Base-by-base conservation (phyloP, 2,329 filamentous ascomycete genomes). In the Periconia sp. region DNA sequence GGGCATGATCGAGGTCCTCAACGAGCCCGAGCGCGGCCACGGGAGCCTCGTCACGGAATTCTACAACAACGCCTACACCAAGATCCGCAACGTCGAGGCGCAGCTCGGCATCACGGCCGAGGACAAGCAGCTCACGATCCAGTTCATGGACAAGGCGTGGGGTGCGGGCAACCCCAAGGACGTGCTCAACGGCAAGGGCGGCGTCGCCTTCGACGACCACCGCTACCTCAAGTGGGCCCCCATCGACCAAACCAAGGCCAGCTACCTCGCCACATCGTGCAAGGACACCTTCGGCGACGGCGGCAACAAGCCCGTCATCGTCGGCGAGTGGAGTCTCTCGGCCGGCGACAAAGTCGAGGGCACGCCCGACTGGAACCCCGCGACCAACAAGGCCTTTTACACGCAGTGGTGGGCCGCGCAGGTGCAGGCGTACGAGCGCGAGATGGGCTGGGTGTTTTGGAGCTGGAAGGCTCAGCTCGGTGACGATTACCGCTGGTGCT, bases 381-480 rank as follows among this genome's bases (percentile, higher is more conserved):
- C 43, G 15, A 54, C 50, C 13, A 74, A 77, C 33, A 62, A 66
- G 49, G 71, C 66, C 1, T 87, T 85, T 67, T 87, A 87, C 65
- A 70, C 60, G 45, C 69, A 76, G 43, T 87, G 79, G 76, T 87
- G 82, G 69, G 79, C 80, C 0, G 83, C 83, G 0, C 83, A 86
- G 68, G 76, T 80, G 0, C 73, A 77, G 43, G 70, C 78, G 0
- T 86, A 84, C 60, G 84, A 87, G 71, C 76, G 76, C 52, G 70
- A 75, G 15, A 72, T 74, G 8, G 82, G 83, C 0, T 86, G 82
- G 82, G 66, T 83, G 2, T 86, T 85, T 62, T 87, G 84, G 84
- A 77, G 77, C 0, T 86, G 83, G 84, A 86, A 85, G 69, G 65
- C 69, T 3, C 64, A 82, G 65, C 15, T 78, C 58, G 53, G 74